These are phyloP conservation scores for Phytophthora sansomeana DNA, from an alignment of 352 stramenopile genomes.

Conservation along the genomic window DNA sequence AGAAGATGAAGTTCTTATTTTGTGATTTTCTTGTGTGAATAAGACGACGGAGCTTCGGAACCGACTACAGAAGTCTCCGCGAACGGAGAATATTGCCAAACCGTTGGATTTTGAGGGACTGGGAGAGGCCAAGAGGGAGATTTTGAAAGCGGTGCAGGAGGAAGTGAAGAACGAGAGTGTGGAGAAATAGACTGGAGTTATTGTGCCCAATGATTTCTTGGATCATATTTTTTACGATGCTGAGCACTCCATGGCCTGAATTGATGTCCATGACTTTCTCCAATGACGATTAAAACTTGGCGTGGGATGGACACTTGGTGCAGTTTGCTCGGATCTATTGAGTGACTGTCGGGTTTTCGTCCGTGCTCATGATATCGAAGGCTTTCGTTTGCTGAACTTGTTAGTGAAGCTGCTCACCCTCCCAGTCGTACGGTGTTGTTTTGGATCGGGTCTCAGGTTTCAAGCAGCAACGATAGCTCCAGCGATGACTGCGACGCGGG, in stretches of 20 bases:
- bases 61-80: constrained; percentile 45
- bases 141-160: constrained; percentile 17
- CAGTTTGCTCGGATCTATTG: constrained; percentile 2
- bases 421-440: constrained; percentile 14
- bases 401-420: constrained; percentile 6
- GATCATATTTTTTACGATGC: constrained; percentile 4
- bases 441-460: constrained; percentile 8
- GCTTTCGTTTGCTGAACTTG: constrained; percentile 2
- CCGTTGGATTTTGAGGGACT: constrained; percentile 39
- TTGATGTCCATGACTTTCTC: not conserved
- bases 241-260: not conserved
- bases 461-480: constrained; percentile 15
- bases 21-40: constrained; percentile 15
- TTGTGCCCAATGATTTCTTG: not conserved
- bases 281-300: constrained; percentile 14
- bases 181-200: constrained; percentile 21
- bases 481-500: too few species aligned
- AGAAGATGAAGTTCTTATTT: constrained; percentile 10
- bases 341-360: constrained; percentile 5
- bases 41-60: constrained; percentile 48
- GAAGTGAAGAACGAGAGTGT: constrained; percentile 24
- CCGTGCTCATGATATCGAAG: constrained; percentile 15
- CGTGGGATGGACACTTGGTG: constrained; percentile 1
- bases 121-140: constrained; percentile 29
- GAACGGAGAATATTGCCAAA: constrained; percentile 22